Evolutionary conservation across 2,329 filamentous ascomycete species (phyloP), one percentile per base, ranked within the genome.

Genomic region (Sporothrix euskadiensis): DNA sequence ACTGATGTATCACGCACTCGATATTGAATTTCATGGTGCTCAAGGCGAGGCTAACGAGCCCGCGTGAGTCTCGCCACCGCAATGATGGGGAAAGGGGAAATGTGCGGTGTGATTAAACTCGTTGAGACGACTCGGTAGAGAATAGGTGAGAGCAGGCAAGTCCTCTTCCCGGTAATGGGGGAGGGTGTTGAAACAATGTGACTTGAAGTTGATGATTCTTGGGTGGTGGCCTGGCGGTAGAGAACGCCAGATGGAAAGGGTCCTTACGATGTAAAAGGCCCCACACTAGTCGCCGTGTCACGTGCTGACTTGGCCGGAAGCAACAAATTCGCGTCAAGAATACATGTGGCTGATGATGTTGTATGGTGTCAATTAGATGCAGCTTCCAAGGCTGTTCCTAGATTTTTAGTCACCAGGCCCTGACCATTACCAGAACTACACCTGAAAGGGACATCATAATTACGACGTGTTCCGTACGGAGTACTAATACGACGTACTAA

Each of bases 11-110:
- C 39, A 59, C 81, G 63, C 81, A 86, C 85, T 86, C 85, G 66
- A 87, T 86, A 71, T 84, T 85, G 79, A 87, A 87, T 80, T 84
- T 85, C 85, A 87, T 86, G 73, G 32, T 68, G 44, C 14, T 2
- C 14, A 30, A 47, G 7, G 44, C 35, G 44, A 41, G 35, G 65
- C 32, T 49, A 19, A 22, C 32, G 19, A 56, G 39, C 39, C 35
- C n/a, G 35, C 59, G 10, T 44, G 59, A 8, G 44, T 49, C 14
- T 49, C 44, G 44, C 19, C 44, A 49, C 44, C 44, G 14, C 44
- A 16, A 49, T 14, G 44, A 14, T 19, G 44, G 44, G 12, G 19
- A 44, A 49, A 3, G 44, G 14, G 14, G 4, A 12, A 49, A 6
- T 12, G 4, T 5, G 44, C 14, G 44, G 44, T 14, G 30, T 19